Percentiles rank a stretch among this genome's conserved stretches.
Conservation (phyloP, 768 basidiomycete genomes). For the Tricholoma hemisulphureum region DNA sequence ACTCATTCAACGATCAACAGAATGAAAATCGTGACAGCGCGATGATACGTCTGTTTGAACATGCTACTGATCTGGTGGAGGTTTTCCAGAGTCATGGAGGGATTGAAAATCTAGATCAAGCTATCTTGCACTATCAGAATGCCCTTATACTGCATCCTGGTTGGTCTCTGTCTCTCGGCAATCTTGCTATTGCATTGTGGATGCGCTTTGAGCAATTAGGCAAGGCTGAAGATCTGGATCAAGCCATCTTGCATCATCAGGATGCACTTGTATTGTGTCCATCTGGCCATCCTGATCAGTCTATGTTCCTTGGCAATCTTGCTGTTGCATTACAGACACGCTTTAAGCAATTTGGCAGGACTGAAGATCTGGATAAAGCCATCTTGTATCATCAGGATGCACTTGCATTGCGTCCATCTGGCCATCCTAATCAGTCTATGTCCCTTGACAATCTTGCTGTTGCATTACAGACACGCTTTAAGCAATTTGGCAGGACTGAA, state of each 20-base stretch:
- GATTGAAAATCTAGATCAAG: constrained; percentile 20
- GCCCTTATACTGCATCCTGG: constrained; percentile 22
- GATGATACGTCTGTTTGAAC: too few relatives aligned
- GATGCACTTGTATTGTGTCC: too few relatives aligned
- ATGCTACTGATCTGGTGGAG: too few relatives aligned
- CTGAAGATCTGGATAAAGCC: constrained; percentile 28
- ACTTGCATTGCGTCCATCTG: constrained; percentile 11
- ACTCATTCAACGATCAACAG: too few relatives aligned
- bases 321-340: constrained; percentile 25
- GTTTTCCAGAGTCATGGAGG: too few relatives aligned
- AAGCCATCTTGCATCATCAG: too few relatives aligned
- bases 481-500: neutral
- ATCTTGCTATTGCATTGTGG: too few relatives aligned
- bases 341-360: constrained; percentile 20
- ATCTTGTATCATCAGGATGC: constrained; percentile 6
- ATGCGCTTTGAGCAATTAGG: too few relatives aligned
- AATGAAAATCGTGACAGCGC: too few relatives aligned
- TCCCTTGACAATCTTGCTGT: constrained; percentile 8
- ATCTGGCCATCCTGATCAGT: constrained; percentile 6
- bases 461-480: constrained; percentile 7
- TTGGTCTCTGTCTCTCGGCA: neutral
- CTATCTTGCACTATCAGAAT: constrained; percentile 22
- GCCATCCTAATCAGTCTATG: constrained; percentile 10
- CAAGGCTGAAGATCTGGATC: too few relatives aligned
- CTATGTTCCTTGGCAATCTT: constrained; percentile 22